These are phyloP conservation scores for Aspergillus sp. DNA, from an alignment of 2,329 filamentous ascomycete genomes.

Conservation along the genomic window DNA sequence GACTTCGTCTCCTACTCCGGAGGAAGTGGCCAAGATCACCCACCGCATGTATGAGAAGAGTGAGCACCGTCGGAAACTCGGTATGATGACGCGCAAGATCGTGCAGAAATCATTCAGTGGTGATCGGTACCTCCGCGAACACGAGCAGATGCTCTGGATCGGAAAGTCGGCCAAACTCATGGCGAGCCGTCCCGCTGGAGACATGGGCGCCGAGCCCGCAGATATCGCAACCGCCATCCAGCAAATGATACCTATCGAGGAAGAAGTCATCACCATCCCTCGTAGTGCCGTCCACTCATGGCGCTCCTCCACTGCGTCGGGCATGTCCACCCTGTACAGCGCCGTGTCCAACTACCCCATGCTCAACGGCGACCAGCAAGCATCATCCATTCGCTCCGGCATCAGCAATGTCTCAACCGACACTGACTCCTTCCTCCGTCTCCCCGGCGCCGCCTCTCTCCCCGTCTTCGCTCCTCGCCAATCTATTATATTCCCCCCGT, in stretches of 20 bases:
- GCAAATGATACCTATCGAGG: conserved; percentile 22
- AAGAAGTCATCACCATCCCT: conserved; percentile 32
- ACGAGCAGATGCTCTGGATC: conserved; percentile 58
- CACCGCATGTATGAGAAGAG: conserved; percentile 58
- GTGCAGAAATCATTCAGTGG: conserved; percentile 58
- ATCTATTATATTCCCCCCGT: conserved; percentile 9
- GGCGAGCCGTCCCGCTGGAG: conserved; percentile 19
- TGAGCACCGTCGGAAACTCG: conserved; percentile 51
- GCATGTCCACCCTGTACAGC: conserved; percentile 26
- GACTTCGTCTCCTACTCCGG: conserved; percentile 44
- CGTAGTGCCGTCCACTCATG: conserved; percentile 29
- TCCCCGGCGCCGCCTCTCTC: conserved; percentile 16
- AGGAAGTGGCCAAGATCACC: conserved; percentile 52
- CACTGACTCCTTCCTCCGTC: conserved; percentile 23
- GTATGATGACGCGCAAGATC: conserved; percentile 55
- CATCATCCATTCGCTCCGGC: conserved; percentile 21
- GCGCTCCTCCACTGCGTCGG: conserved; percentile 28
- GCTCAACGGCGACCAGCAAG: conserved; percentile 9
- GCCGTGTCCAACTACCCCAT: conserved; percentile 15
- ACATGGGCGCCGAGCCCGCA: conserved; percentile 15
- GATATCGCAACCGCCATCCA: conserved; percentile 22
- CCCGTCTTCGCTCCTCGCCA: conserved; percentile 29
- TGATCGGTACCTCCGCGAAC: conserved; percentile 56
- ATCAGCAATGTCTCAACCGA: conserved; percentile 26
- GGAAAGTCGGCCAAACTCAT: conserved; percentile 34